Conservation (phyloP, 129 eudicot genomes). For the Centella asiatica region DNA sequence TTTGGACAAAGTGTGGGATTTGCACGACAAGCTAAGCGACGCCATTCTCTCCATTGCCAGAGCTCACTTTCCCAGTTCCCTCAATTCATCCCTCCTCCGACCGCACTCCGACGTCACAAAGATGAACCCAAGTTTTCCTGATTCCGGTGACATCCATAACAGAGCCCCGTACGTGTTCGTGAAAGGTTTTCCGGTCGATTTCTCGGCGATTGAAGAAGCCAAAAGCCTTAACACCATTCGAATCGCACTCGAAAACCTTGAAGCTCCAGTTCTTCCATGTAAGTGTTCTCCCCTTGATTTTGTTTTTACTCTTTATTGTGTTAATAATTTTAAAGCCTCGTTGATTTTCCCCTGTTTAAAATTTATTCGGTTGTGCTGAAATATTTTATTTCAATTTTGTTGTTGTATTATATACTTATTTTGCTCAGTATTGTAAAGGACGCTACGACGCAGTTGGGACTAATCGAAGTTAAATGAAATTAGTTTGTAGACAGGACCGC, state of each 20-base stretch:
- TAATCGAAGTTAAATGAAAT: too few species aligned
- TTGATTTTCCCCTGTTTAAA: too few species aligned
- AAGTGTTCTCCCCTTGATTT: too few species aligned
- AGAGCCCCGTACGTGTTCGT: constrained; percentile 52
- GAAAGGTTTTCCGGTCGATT: constrained; percentile 54
- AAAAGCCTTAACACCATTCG: constrained; percentile 82
- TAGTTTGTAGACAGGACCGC: too few species aligned
- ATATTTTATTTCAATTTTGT: too few species aligned
- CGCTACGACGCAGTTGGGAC: too few species aligned
- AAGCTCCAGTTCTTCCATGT: constrained; percentile 78
- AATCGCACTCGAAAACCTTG: constrained; percentile 82
- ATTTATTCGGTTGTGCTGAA: too few species aligned
- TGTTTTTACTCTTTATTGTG: too few species aligned
- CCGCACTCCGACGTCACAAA: constrained; percentile 8
- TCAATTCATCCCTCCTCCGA: constrained; percentile 36
- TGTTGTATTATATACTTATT: too few species aligned
- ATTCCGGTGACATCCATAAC: constrained; percentile 13
- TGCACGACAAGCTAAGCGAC: constrained; percentile 95
- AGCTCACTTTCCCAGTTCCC: constrained; percentile 61
- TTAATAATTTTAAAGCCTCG: too few species aligned
- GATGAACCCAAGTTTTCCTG: not conserved
- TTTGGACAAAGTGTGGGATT: constrained; percentile 83
- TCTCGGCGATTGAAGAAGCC: constrained; percentile 60
- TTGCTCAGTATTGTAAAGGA: too few species aligned
- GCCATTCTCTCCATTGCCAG: constrained; percentile 81